Evolutionary conservation across 2,329 filamentous ascomycete genomes (phyloP).

Genomic region (Trichoderma arundinaceum): DNA sequence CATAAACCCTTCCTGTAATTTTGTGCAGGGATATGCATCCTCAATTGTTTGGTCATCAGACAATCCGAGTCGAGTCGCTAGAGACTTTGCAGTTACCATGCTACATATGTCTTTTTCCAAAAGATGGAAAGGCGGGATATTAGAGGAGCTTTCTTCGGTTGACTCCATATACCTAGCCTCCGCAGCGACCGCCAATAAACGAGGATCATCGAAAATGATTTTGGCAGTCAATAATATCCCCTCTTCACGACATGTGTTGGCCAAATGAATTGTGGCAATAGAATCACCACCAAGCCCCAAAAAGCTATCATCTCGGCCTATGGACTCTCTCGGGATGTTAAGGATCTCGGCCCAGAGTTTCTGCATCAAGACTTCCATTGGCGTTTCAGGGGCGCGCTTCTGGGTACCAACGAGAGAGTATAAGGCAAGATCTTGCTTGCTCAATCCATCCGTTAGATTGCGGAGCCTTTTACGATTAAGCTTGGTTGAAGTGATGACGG

Average conservation of each 20-base stretch:
- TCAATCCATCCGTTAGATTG: neutral
- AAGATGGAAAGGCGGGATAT: neutral
- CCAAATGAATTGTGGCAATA: conserved; percentile 36
- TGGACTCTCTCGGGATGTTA: conserved; percentile 15
- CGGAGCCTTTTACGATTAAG: conserved; percentile 30
- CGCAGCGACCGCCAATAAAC: conserved; percentile 13
- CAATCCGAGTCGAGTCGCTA: conserved; percentile 1
- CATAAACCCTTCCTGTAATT: conserved; percentile 48
- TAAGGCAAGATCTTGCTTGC: conserved; percentile 27
- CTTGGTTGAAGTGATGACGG: conserved; percentile 22
- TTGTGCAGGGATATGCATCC: conserved; percentile 20
- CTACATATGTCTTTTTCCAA: neutral
- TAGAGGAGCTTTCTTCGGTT: neutral
- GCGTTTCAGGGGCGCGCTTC: conserved; percentile 32
- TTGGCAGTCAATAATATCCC: neutral
- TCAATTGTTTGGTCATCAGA: conserved; percentile 13
- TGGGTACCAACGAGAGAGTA: conserved; percentile 39
- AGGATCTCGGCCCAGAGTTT: conserved; percentile 34
- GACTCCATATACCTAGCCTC: neutral
- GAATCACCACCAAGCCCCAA: conserved; percentile 37
- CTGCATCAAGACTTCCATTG: conserved; percentile 33
- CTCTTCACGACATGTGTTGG: neutral
- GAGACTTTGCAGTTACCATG: neutral
- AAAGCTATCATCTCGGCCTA: conserved; percentile 35
- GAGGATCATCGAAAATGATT: conserved; percentile 13